Evolutionary conservation across 1,284 basidiomycete species (phyloP).

Genomic region (Mycena citricolor): DNA sequence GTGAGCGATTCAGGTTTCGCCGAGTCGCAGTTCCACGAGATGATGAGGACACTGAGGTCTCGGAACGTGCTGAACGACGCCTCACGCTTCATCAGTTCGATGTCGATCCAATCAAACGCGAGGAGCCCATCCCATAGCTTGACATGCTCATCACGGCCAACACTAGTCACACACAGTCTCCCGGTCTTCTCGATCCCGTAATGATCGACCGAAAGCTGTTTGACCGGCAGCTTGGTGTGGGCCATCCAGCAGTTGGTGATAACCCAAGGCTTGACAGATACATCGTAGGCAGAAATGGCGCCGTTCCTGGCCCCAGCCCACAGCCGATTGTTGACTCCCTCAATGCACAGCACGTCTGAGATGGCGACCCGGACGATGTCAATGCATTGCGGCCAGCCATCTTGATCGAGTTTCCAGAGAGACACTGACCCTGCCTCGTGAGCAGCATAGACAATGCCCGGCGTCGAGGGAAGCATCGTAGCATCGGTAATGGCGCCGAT

Average conservation of each 20-base stretch:
- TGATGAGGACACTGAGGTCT: conserved; percentile 75
- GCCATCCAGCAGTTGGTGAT: conserved; percentile 91
- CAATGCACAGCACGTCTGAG: conserved; percentile 78
- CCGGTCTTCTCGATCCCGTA: conserved; percentile 66
- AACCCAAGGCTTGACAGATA: conserved; percentile 72
- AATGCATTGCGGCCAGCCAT: conserved; percentile 57
- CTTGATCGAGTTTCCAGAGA: conserved; percentile 65
- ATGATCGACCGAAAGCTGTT: conserved; percentile 70
- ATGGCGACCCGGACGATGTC: conserved; percentile 76
- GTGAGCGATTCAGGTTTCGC: conserved; percentile 76
- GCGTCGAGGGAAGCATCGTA: conserved; percentile 70
- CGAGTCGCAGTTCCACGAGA: conserved; percentile 95
- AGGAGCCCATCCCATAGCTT: conserved; percentile 91
- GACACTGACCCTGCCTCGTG: conserved; percentile 91
- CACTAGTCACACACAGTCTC: conserved; percentile 71
- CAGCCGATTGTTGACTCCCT: conserved; percentile 76
- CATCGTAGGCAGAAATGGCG: conserved; percentile 81
- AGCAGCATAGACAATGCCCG: conserved; percentile 77
- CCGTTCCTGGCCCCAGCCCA: conserved; percentile 89
- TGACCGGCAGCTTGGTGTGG: conserved; percentile 79
- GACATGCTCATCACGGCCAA: conserved; percentile 76
- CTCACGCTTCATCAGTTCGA: conserved; percentile 75
- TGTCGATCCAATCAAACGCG: conserved; percentile 82
- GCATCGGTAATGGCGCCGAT: conserved; percentile 83
- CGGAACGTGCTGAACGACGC: conserved; percentile 79